Evolutionary conservation across 768 basidiomycete genomes (phyloP), one percentile per base, ranked within the genome.

Genomic region (Punctularia strigosozonata): DNA sequence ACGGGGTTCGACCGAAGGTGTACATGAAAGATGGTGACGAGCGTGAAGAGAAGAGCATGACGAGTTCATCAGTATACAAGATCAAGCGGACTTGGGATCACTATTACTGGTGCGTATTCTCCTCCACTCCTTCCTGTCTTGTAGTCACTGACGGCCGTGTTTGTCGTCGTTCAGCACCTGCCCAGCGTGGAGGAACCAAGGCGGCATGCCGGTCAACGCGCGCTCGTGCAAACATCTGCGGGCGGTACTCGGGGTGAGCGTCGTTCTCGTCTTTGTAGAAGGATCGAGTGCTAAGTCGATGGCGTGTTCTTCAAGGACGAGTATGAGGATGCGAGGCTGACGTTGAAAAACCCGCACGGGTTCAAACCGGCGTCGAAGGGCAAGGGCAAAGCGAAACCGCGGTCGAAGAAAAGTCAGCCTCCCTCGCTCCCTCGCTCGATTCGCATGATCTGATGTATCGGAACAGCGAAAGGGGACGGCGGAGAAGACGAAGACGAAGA

Each of bases 61-160:
- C 17, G 6, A 8, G 20, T 19, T 19, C 33, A 34, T 50, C 55
- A 20, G 36, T 40, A 2, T 58, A 57, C 45, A 59, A 61, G 38
- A 41, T 62, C 44, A 64, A 65, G 44, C 48, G 63, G 30, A 64
- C 62, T 18, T 60, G 47, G 47, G 63, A 64, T 46, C 64, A 66
- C 44, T 66, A 60, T 26, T 62, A 62, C 35, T 65, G 63, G 56
- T 56, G 31, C 25, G 49, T 32, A 21, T 15, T 42, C 5, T 40
- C 13, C 6, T 32, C 32, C 14, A 13, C 20, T 7, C 20, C 8
- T 12, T 13, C 23, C 36, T 19, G 33, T 13, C 8, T 19, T 34
- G 33, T 10, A 34, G 13, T 19, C 10, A 8, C 19, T 19, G 8
- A 8, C 33, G 10, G 13, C 33, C n/a, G n/a, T 19, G 20, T 26